Percentiles rank a stretch among this genome's conserved stretches.
Conservation (phyloP, 805 yeast species). For the Wickerhamiella australiensis region DNA sequence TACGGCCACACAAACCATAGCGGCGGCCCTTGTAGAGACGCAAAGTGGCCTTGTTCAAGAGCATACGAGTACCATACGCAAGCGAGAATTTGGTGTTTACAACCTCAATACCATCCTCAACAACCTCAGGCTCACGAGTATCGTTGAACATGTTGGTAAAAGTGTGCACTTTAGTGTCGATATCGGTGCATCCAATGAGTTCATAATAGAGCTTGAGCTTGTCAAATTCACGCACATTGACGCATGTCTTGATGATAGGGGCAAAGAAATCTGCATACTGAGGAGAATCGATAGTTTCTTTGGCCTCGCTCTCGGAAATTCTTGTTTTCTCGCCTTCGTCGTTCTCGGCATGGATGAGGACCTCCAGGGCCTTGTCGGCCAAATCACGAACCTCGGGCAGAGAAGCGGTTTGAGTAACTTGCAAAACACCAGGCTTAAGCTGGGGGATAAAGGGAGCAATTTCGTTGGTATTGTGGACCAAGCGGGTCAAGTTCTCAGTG, state of each 20-base stretch:
- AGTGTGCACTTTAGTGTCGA: slow-evolving; percentile 21
- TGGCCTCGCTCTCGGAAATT: slow-evolving; percentile 45
- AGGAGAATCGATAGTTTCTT: slow-evolving; percentile 25
- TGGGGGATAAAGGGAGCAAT: slow-evolving; percentile 78
- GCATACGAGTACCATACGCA: slow-evolving; percentile 96
- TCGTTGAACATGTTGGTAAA: slow-evolving; percentile 30
- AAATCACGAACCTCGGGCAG: slow-evolving; percentile 92
- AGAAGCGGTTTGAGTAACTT: slow-evolving; percentile 80
- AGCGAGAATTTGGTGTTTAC: slow-evolving; percentile 90
- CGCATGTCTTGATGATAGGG: slow-evolving; percentile 25
- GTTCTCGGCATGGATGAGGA: slow-evolving; percentile 68
- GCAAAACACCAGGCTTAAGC: slow-evolving; percentile 81
- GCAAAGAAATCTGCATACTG: slow-evolving; percentile 31
- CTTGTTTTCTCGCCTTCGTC: slow-evolving; percentile 72
- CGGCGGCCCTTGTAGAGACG: slow-evolving; percentile 88
- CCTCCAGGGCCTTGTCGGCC: slow-evolving; percentile 75
- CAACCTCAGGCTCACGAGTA: slow-evolving; percentile 42
- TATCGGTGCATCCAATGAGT: slow-evolving; percentile 10
- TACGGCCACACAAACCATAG: slow-evolving; percentile 95
- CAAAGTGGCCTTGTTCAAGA: slow-evolving; percentile 80
- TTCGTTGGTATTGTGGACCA: slow-evolving; percentile 87
- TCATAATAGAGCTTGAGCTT: slow-evolving; percentile 20
- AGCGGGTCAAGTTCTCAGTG: slow-evolving; percentile 86
- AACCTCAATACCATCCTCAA: slow-evolving; percentile 75
- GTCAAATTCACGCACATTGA: slow-evolving; percentile 31